These are phyloP conservation scores for Penicillium palitans DNA, from an alignment of 2,329 filamentous ascomycete species.

Conservation along the genomic window DNA sequence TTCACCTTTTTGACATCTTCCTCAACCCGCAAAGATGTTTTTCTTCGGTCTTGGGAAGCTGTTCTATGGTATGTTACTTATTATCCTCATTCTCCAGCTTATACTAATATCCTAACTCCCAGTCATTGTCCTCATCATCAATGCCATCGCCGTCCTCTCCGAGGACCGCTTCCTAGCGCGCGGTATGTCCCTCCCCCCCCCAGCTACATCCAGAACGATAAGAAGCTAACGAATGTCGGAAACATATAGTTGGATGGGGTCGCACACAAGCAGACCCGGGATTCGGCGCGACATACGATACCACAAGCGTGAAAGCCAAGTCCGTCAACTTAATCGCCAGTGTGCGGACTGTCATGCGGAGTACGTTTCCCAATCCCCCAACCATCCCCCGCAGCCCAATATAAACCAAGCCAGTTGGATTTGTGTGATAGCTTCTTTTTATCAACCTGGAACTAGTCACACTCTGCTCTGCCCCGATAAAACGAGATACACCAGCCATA, in stretches of 20 bases:
- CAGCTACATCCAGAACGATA: neutral
- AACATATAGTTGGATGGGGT: slow-evolving; percentile 74
- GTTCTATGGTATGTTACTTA: slow-evolving; percentile 62
- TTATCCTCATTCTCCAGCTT: neutral
- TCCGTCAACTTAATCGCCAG: slow-evolving; percentile 87
- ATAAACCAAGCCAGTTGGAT: neutral
- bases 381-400: neutral
- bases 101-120: slow-evolving; percentile 9
- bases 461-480: neutral
- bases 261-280: slow-evolving; percentile 64
- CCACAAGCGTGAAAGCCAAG: slow-evolving; percentile 80
- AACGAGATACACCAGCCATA: neutral
- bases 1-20: slow-evolving; percentile 26
- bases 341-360: slow-evolving; percentile 87
- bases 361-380: slow-evolving; percentile 55
- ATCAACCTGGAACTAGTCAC: neutral
- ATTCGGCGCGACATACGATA: slow-evolving; percentile 71
- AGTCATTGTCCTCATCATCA: slow-evolving; percentile 86
- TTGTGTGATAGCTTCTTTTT: neutral
- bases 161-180: slow-evolving; percentile 91
- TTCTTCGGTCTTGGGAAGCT: slow-evolving; percentile 70
- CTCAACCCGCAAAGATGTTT: slow-evolving; percentile 55
- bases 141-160: slow-evolving; percentile 88
- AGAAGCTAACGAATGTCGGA: slow-evolving; percentile 11
- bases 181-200: slow-evolving; percentile 50